Evolutionary conservation across 129 eudicot genomes (phyloP).

Genomic region (Flaveria robusta): DNA sequence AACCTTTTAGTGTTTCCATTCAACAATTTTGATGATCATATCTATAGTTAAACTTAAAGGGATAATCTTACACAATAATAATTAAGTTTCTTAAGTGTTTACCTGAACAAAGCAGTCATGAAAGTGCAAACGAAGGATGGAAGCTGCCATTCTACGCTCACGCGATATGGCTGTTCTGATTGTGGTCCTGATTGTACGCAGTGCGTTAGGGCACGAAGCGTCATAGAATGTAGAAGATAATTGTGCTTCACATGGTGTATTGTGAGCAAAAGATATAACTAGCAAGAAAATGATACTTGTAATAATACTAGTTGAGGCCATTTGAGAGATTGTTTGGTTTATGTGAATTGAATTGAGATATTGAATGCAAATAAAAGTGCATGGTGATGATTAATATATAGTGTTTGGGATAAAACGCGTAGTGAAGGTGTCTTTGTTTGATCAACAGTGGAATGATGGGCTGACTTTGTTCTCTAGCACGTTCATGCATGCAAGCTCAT

Average conservation of each 20-base stretch:
- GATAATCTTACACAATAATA: no score
- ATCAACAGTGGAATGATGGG: slow-evolving; percentile 20
- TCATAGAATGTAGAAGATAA: slow-evolving; percentile 37
- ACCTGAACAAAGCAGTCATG: slow-evolving; percentile 47
- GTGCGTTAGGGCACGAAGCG: slow-evolving; percentile 29
- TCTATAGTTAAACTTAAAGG: not conserved
- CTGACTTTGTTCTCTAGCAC: slow-evolving; percentile 17
- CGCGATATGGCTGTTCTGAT: slow-evolving; percentile 40
- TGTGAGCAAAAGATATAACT: slow-evolving; percentile 14
- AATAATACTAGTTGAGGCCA: slow-evolving; percentile 14
- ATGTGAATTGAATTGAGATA: not conserved
- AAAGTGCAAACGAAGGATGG: slow-evolving; percentile 39
- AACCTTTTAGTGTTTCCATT: not conserved
- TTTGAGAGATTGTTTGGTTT: slow-evolving; percentile 4
- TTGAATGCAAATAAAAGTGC: slow-evolving; percentile 1
- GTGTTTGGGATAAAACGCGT: slow-evolving; percentile 8
- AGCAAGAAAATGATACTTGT: slow-evolving; percentile 14
- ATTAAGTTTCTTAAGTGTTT: no score
- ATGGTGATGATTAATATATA: not conserved
- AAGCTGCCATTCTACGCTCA: slow-evolving; percentile 41
- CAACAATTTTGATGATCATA: not conserved
- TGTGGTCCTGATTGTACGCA: slow-evolving; percentile 31
- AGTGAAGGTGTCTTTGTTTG: slow-evolving; percentile 37
- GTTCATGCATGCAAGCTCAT: slow-evolving; percentile 20
- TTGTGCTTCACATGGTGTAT: slow-evolving; percentile 29